Percentiles rank a stretch among this genome's conserved stretches.
Evolutionary conservation across 169 alveolate genomes (phyloP).

Genomic region (Plasmodium berghei): DNA sequence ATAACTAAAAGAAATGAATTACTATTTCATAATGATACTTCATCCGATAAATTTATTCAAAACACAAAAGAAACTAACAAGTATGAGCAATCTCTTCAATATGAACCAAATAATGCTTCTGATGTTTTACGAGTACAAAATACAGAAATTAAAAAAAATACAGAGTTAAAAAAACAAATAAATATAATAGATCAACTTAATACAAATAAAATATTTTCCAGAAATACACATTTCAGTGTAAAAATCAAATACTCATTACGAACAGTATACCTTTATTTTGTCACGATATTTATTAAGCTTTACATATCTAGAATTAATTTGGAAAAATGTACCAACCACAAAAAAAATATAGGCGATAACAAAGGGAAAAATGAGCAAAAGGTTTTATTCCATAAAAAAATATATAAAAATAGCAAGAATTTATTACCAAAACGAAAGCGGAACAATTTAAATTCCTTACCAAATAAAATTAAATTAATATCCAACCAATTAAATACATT

Average conservation of each 20-base stretch:
- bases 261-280: constrained; percentile 45
- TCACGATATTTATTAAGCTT: constrained; percentile 32
- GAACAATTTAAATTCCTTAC: not conserved
- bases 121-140: too few species aligned
- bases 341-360: constrained; percentile 8
- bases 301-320: constrained; percentile 46
- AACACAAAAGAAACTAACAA: too few species aligned
- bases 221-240: not conserved
- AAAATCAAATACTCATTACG: constrained; percentile 53
- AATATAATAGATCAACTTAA: not conserved
- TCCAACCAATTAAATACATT: constrained; percentile 38
- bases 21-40: too few species aligned
- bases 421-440: not conserved
- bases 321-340: constrained; percentile 5
- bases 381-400: not conserved
- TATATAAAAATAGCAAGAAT: not conserved
- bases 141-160: constrained; percentile 1
- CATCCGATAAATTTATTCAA: too few species aligned
- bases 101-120: too few species aligned
- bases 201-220: too few species aligned
- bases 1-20: too few species aligned
- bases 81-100: too few species aligned
- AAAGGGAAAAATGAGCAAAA: not conserved
- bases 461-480: constrained; percentile 9
- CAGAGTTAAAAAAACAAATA: not conserved